phyloP scores from a whole-genome alignment of 1,284 basidiomycete species.

The Ganoderma sinense region DNA sequence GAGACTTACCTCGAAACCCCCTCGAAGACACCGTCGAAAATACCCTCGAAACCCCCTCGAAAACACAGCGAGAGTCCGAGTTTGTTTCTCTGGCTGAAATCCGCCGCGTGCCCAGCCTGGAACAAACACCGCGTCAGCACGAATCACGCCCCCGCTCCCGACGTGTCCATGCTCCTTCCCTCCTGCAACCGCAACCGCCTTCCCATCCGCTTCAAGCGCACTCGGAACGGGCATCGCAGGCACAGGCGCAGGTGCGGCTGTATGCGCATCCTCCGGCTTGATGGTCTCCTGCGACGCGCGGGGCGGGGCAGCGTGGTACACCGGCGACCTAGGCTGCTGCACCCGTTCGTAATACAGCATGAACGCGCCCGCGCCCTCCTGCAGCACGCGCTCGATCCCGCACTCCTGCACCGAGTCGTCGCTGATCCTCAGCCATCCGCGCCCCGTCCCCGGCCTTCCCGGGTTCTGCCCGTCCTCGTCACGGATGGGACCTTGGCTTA shows the following conservation, averaged over 20 bases:
- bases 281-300: conserved; percentile 65
- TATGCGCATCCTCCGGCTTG: conserved; percentile 45
- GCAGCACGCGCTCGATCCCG: conserved; percentile 76
- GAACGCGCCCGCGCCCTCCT: conserved; percentile 79
- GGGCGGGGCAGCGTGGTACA: conserved; percentile 25
- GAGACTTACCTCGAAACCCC: too few species aligned
- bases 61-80: too few species aligned
- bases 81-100: too few species aligned
- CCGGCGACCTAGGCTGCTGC: conserved; percentile 40
- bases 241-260: too few species aligned
- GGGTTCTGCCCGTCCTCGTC: conserved; percentile 39
- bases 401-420: conserved; percentile 86
- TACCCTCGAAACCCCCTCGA: too few species aligned
- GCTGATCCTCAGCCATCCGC: conserved; percentile 85
- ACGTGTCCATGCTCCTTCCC: conserved; percentile 11
- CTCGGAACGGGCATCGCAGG: conserved; percentile 35
- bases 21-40: too few species aligned
- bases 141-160: conserved; percentile 10
- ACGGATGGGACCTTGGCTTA: conserved; percentile 48
- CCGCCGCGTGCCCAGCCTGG: too few species aligned
- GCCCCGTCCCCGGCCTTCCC: conserved; percentile 45
- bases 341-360: conserved; percentile 93
- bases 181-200: conserved; percentile 25
- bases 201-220: conserved; percentile 35
- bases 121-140: too few species aligned